phyloP scores from a whole-genome alignment of 495 filamentous ascomycete genomes.

The Hypoxylon crocopeplum region DNA sequence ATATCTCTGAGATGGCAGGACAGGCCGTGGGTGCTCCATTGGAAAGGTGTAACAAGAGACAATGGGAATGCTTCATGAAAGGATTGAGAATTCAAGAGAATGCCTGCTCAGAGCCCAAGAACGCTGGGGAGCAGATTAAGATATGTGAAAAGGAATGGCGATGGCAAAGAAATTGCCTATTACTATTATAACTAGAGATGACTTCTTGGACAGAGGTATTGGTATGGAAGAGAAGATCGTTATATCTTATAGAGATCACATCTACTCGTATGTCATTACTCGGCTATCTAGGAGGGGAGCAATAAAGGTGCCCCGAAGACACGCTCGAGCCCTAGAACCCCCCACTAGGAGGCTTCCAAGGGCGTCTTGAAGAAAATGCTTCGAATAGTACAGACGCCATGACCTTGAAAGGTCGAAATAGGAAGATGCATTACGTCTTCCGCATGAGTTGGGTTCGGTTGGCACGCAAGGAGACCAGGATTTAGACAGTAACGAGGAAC shows the following conservation, averaged over 20 bases:
- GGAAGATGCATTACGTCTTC: conserved; percentile 21
- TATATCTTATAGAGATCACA: conserved; percentile 43
- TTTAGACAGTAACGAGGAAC: conserved; percentile 27
- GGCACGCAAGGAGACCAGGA: conserved; percentile 53
- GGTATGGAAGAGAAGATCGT: conserved; percentile 42
- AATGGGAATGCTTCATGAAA: conserved; percentile 45
- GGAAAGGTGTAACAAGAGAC: conserved; percentile 26
- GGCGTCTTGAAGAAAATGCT: conserved; percentile 37
- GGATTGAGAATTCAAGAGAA: conserved; percentile 41
- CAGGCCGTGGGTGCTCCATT: conserved; percentile 42
- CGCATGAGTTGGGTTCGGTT: conserved; percentile 28
- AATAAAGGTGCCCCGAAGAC: conserved; percentile 28
- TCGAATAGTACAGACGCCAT: conserved; percentile 35
- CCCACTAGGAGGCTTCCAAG: conserved; percentile 34
- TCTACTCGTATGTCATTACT: conserved; percentile 8
- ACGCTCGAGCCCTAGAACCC: conserved; percentile 26
- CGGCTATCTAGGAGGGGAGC: conserved; percentile 23
- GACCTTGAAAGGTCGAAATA: conserved; percentile 21
- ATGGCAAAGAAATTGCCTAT: conserved; percentile 41
- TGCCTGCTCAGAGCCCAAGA: conserved; percentile 39
- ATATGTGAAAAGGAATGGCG: conserved; percentile 48
- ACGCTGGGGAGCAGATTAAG: conserved; percentile 44
- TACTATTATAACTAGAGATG: conserved; percentile 37
- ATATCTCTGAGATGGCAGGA: conserved; percentile 44
- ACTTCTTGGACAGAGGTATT: conserved; percentile 23